Base-by-base conservation (phyloP, 257 asterid species). In the Craterostigma plantagineum region DNA sequence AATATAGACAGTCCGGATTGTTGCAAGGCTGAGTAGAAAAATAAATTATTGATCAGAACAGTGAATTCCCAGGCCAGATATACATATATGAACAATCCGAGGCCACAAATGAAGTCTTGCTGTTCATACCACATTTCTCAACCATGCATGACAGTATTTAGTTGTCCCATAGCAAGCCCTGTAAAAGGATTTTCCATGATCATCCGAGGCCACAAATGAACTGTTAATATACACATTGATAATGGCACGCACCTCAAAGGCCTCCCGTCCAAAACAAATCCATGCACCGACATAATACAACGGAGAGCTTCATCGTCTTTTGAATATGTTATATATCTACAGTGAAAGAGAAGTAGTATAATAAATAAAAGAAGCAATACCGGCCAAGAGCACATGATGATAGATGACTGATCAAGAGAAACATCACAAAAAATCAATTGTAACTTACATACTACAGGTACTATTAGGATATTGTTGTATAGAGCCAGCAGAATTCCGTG, bases 391-490 rank as follows among this genome's bases (percentile, higher is more conserved):
- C 3, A 39, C 4, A 39, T 10, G 4, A 39, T 39, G 5, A 39
- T 39, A 5, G 12, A 39, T 39, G 5, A 5, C 7, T 39, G 14
- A 16, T 39, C 14, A 42, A 11, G 23, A n/a, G 4, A 12, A 3
- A 13, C 2, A 52, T 48, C 33, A 42, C 38, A 41, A 50, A 17
- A 8, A 49, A 40, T 51, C 49, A 14, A 30, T 47, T 46, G 6
- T 30, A 55, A 62, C 98, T 58, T 69, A 87, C 95, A 87, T 95
- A 68, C 98, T 82, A 69, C 95, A 82, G 39, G 98, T 82, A 65
- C 61, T 76, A 64, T 87, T 82, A 50, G 91, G 55, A 70, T 71
- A 82, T 18, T 87, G 95, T 68, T 87, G 98, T 61, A 87, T 74
- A 43, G 92, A 58, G 53, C 98, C 98, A 48, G 93, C 59, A 7